Percentiles rank a stretch among this genome's conserved stretches.
phyloP scores from a whole-genome alignment of 176 grass and related monocot genomes.

The Metroxylon sagu region DNA sequence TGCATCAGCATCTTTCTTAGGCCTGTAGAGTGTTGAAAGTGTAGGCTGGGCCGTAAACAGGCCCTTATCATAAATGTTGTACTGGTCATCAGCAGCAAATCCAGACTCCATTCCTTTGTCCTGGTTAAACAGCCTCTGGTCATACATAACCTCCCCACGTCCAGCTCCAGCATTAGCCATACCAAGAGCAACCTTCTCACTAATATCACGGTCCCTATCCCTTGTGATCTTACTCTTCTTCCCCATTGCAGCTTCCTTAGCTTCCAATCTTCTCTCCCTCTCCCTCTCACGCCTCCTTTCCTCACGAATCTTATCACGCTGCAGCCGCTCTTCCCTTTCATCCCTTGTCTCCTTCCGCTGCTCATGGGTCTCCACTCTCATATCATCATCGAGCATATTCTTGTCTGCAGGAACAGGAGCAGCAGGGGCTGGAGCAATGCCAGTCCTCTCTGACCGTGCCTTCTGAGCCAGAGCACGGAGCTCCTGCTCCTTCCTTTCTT shows the following conservation, averaged over 20 bases:
- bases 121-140: constrained; percentile 94
- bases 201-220: constrained; percentile 79
- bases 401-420: constrained; percentile 21
- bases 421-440: constrained; percentile 44
- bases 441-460: constrained; percentile 85
- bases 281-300: constrained; percentile 82
- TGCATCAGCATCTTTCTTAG: constrained; percentile 89
- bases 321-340: constrained; percentile 74
- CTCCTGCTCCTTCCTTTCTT: constrained; percentile 96
- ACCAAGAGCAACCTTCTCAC: constrained; percentile 93
- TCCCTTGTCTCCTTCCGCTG: constrained; percentile 67
- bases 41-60: constrained; percentile 66
- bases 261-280: constrained; percentile 83
- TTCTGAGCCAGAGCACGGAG: constrained; percentile 83
- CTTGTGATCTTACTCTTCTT: constrained; percentile 93
- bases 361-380: constrained; percentile 41
- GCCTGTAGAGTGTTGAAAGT: constrained; percentile 72
- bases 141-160: constrained; percentile 92
- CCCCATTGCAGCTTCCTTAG: constrained; percentile 61
- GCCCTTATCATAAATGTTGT: constrained; percentile 86
- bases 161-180: constrained; percentile 68
- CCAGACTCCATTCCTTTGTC: constrained; percentile 99
- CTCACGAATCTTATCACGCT: constrained; percentile 85
- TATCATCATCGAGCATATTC: constrained; percentile 37
- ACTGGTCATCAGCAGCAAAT: constrained; percentile 77